Conservation (phyloP, 2,329 filamentous ascomycete species). For the Cladosporium sp. region DNA sequence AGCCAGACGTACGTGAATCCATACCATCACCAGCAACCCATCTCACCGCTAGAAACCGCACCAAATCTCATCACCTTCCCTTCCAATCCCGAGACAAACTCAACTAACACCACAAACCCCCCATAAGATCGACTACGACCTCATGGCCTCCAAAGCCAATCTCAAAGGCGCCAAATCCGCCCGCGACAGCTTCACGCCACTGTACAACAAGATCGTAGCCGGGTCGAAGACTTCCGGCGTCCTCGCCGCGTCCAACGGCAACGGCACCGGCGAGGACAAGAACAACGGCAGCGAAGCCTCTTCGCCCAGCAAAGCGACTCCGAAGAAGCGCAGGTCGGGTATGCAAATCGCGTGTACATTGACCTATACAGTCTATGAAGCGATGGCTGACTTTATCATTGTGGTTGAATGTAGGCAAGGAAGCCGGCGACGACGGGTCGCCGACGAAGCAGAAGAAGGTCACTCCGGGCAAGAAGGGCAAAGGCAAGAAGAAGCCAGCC, state of each 20-base stretch:
- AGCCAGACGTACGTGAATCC: background rate
- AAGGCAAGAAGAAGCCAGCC: background rate
- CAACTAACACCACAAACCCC: background rate
- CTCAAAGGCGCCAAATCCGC: slow-evolving; percentile 12
- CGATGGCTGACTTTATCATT: background rate
- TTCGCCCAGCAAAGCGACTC: background rate
- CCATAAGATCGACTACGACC: slow-evolving; percentile 13
- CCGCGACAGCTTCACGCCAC: background rate
- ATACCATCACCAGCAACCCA: no score
- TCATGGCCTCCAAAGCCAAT: background rate
- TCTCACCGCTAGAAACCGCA: no score
- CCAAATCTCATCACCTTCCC: background rate
- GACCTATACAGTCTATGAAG: no score
- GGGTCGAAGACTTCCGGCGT: background rate
- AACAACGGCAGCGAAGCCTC: background rate
- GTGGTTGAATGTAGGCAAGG: background rate
- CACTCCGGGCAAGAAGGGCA: background rate
- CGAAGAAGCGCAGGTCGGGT: background rate
- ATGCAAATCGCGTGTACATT: no score
- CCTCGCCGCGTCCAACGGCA: background rate
- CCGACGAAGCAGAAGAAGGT: background rate
- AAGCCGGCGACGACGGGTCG: background rate
- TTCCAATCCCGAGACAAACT: background rate
- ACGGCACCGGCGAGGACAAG: background rate
- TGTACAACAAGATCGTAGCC: slow-evolving; percentile 8